These are phyloP conservation scores for Teratosphaeria epicoccoides DNA, from an alignment of 2,329 filamentous ascomycete species.

Conservation along the genomic window DNA sequence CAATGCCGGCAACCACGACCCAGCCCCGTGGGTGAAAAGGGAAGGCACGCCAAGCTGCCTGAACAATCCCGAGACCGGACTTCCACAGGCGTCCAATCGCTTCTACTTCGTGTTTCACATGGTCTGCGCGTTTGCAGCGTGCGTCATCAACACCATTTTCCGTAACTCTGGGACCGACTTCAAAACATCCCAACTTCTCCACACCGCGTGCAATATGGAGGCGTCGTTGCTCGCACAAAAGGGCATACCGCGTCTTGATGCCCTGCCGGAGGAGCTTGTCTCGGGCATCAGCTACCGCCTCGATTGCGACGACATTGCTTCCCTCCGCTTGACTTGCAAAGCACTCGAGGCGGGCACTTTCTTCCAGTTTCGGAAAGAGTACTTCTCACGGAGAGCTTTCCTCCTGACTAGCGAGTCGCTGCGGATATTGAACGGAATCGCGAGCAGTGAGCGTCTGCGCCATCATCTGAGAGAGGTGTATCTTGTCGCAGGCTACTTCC, in stretches of 20 bases:
- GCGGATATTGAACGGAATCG: slow-evolving; percentile 16
- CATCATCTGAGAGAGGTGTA: slow-evolving; percentile 15
- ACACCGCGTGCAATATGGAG: not conserved
- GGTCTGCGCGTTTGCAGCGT: not conserved
- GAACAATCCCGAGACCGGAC: not conserved
- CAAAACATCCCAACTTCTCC: not conserved
- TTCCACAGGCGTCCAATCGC: too few relatives aligned
- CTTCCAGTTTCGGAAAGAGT: slow-evolving; percentile 21
- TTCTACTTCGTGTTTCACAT: not conserved
- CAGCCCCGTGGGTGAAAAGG: not conserved
- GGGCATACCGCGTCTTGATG: slow-evolving; percentile 6
- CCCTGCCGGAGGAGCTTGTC: slow-evolving; percentile 22
- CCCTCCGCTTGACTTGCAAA: slow-evolving; percentile 18
- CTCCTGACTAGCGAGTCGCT: slow-evolving; percentile 18
- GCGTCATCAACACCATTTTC: not conserved
- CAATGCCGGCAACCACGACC: not conserved
- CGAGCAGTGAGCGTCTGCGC: slow-evolving; percentile 13
- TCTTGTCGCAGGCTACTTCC: slow-evolving; percentile 14
- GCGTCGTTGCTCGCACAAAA: not conserved
- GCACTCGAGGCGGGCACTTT: slow-evolving; percentile 16
- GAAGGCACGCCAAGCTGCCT: not conserved
- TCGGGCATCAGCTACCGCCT: slow-evolving; percentile 17
- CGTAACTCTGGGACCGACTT: not conserved
- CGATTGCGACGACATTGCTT: slow-evolving; percentile 18
- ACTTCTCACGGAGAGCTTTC: slow-evolving; percentile 17